Conservation (phyloP, 805 yeast species). For the Starmerella tilneyi region DNA sequence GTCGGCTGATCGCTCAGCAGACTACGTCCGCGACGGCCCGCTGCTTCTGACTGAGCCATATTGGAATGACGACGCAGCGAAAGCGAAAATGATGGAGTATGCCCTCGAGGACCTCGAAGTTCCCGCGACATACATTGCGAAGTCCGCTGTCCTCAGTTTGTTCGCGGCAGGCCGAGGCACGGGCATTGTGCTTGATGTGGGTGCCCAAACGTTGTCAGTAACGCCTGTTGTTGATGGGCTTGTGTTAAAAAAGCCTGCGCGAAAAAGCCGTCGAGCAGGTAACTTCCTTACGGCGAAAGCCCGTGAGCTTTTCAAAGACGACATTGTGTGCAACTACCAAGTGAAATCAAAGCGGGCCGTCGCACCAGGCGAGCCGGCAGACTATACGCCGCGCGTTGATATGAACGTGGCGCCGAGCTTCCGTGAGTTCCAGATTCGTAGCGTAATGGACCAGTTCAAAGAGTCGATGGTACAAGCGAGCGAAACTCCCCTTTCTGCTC, state of each 20-base stretch:
- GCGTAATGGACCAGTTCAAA: constrained; percentile 61
- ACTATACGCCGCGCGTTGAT: constrained; percentile 25
- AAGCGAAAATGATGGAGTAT: constrained; percentile 59
- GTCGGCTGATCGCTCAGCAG: constrained; percentile 24
- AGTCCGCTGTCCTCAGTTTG: constrained; percentile 77
- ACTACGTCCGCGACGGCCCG: constrained; percentile 52
- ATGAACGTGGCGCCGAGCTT: constrained; percentile 37
- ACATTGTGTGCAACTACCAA: constrained; percentile 40
- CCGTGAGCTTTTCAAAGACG: constrained; percentile 33
- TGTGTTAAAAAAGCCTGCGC: constrained; percentile 40
- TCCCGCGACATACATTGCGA: constrained; percentile 73
- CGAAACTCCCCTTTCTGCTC: constrained; percentile 33
- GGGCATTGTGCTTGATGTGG: constrained; percentile 76
- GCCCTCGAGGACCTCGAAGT: constrained; percentile 58
- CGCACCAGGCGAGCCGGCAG: constrained; percentile 31
- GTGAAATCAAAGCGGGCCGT: constrained; percentile 39
- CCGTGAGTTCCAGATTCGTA: constrained; percentile 45
- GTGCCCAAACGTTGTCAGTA: constrained; percentile 65
- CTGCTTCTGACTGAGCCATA: constrained; percentile 76
- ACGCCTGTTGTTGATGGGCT: constrained; percentile 35
- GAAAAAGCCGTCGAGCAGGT: constrained; percentile 65
- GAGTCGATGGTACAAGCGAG: constrained; percentile 35
- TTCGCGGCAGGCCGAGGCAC: constrained; percentile 83
- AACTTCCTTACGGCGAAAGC: constrained; percentile 46
- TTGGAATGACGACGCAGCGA: constrained; percentile 62